Conservation (phyloP, 768 basidiomycete species). For the Trametopsis cervina region DNA sequence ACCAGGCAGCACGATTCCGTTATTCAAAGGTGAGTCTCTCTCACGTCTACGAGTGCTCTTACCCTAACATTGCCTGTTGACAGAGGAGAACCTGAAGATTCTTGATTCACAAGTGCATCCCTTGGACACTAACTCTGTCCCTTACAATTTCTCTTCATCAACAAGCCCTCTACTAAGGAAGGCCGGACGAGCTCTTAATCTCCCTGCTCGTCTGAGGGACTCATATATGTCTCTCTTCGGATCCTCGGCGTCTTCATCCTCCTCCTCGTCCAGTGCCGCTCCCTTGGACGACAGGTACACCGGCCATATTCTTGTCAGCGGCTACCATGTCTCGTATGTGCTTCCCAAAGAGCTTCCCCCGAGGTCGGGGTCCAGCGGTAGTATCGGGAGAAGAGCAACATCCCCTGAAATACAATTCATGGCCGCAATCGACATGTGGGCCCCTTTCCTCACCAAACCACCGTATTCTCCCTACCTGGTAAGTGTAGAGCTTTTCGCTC, state of each 20-base stretch:
- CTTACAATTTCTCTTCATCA: conserved; percentile 67
- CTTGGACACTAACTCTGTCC: conserved; percentile 59
- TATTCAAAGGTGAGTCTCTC: conserved; percentile 57
- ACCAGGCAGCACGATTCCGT: conserved; percentile 61
- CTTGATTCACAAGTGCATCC: conserved; percentile 71
- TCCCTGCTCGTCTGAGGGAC: conserved; percentile 53
- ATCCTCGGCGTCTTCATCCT: conserved; percentile 28
- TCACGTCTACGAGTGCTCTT: conserved; percentile 1
- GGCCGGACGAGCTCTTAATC: conserved; percentile 61
- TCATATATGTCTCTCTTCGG: conserved; percentile 56
- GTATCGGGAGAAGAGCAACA: conserved; percentile 16
- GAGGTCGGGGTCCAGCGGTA: conserved; percentile 19
- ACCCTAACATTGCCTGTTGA: background rate
- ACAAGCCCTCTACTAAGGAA: conserved; percentile 57
- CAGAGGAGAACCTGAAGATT: conserved; percentile 79
- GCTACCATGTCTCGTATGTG: conserved; percentile 71
- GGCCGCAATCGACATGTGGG: conserved; percentile 74
- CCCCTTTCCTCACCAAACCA: conserved; percentile 61
- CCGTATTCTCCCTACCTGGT: conserved; percentile 74
- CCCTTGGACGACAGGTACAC: conserved; percentile 63
- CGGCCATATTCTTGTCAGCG: conserved; percentile 70
- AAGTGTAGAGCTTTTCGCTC: conserved; percentile 5
- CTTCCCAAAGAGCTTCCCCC: conserved; percentile 58
- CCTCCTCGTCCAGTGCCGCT: conserved; percentile 29
- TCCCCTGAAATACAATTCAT: conserved; percentile 53